These are phyloP conservation scores for Boletus coccyginus DNA, from an alignment of 768 basidiomycete species.

Conservation along the genomic window DNA sequence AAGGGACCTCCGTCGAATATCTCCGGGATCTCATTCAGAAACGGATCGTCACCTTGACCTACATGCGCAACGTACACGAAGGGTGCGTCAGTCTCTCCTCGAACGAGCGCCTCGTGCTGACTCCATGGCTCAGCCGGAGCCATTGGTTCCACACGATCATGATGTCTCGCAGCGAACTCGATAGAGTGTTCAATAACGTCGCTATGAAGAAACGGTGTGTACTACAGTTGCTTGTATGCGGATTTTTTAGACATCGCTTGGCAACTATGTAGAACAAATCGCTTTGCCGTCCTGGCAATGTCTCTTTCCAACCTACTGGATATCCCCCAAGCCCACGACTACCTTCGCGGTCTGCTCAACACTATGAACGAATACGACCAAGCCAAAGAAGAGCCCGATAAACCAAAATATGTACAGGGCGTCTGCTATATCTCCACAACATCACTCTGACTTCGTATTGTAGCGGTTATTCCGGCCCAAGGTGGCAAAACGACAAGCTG, in stretches of 20 bases:
- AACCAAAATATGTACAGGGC: conserved; percentile 64
- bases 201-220: conserved; percentile 78
- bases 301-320: conserved; percentile 82
- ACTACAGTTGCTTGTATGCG: neutral
- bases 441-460: conserved; percentile 8
- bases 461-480: conserved; percentile 63
- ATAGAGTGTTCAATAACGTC: conserved; percentile 67
- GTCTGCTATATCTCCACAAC: neutral
- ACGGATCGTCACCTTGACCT: conserved; percentile 80
- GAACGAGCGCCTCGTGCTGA: conserved; percentile 1
- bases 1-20: conserved; percentile 75
- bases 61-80: conserved; percentile 81
- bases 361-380: conserved; percentile 78
- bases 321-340: conserved; percentile 75
- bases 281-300: conserved; percentile 84
- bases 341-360: conserved; percentile 69
- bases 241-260: neutral
- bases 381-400: conserved; percentile 49
- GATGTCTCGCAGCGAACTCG: conserved; percentile 70
- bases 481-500: conserved; percentile 49
- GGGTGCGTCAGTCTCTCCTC: conserved; percentile 51
- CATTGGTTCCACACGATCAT: conserved; percentile 90
- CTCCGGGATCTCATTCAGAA: conserved; percentile 79
- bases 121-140: conserved; percentile 49
- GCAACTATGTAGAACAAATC: conserved; percentile 56